These are phyloP conservation scores for Pestalotiopsis fici DNA, from an alignment of 2,329 filamentous ascomycete species.

Conservation along the genomic window DNA sequence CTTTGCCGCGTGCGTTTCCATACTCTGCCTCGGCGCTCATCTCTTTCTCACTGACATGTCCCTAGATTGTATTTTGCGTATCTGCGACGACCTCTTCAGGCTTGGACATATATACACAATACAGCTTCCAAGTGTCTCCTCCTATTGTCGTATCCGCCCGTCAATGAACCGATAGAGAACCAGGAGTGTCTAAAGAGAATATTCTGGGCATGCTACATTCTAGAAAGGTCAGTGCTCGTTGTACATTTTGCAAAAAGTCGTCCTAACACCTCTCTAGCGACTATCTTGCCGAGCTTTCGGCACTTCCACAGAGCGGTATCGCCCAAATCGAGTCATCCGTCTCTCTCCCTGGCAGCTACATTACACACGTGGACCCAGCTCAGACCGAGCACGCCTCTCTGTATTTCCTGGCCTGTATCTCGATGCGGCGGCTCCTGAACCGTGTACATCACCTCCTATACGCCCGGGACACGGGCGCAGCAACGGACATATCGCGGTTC, in stretches of 20 bases:
- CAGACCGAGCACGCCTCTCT: constrained; percentile 49
- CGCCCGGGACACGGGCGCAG: constrained; percentile 43
- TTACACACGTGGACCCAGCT: constrained; percentile 38
- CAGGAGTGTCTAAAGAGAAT: constrained; percentile 50
- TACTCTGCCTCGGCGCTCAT: background rate
- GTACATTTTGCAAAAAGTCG: background rate
- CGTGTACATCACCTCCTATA: constrained; percentile 52
- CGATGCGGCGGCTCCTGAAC: constrained; percentile 48
- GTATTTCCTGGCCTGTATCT: constrained; percentile 56
- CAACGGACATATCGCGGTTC: constrained; percentile 44
- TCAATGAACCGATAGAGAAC: constrained; percentile 36
- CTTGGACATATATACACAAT: constrained; percentile 52
- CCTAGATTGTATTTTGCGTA: constrained; percentile 50
- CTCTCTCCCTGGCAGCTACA: constrained; percentile 46
- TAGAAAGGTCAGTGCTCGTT: constrained; percentile 42
- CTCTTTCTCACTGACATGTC: background rate
- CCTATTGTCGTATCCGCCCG: constrained; percentile 43
- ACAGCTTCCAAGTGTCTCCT: constrained; percentile 51
- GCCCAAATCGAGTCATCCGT: constrained; percentile 52
- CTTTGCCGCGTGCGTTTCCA: constrained; percentile 43
- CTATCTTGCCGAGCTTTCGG: constrained; percentile 52
- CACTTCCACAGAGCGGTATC: constrained; percentile 50
- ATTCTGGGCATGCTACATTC: constrained; percentile 57
- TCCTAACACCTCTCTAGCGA: constrained; percentile 34
- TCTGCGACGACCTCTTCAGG: constrained; percentile 49